phyloP scores from a whole-genome alignment of 2,329 filamentous ascomycete genomes.

The Paraphaeosphaeria minitans region DNA sequence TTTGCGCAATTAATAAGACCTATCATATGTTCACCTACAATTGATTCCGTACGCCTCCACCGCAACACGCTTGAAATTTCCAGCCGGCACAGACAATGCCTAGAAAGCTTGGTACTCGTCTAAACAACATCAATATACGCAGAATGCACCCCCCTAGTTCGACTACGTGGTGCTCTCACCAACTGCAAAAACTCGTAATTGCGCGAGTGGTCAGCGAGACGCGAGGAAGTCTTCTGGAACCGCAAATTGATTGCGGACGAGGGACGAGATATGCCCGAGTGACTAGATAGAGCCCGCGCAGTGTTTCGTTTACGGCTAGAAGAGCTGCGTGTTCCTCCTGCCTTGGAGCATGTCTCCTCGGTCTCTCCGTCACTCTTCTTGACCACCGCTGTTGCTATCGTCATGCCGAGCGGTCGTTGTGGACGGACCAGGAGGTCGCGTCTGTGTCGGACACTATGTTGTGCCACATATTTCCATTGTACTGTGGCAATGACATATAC shows the following conservation, averaged over 20 bases:
- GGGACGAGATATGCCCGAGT: slow-evolving; percentile 16
- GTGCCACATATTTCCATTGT: slow-evolving; percentile 23
- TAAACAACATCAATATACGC: slow-evolving; percentile 42
- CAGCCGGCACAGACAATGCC: slow-evolving; percentile 28
- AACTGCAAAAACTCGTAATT: slow-evolving; percentile 24
- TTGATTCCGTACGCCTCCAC: slow-evolving; percentile 37
- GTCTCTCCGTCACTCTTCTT: slow-evolving; percentile 11
- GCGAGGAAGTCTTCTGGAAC: slow-evolving; percentile 32
- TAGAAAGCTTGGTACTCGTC: slow-evolving; percentile 24
- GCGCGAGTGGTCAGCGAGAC: slow-evolving; percentile 17
- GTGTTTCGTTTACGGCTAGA: slow-evolving; percentile 25
- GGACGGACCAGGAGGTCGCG: slow-evolving; percentile 10
- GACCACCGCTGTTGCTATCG: slow-evolving; percentile 15
- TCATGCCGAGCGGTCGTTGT: slow-evolving; percentile 20
- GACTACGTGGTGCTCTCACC: slow-evolving; percentile 24
- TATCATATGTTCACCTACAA: slow-evolving; percentile 35
- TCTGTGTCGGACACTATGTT: slow-evolving; percentile 27
- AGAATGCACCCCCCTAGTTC: slow-evolving; percentile 28
- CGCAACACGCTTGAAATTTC: slow-evolving; percentile 27
- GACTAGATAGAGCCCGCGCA: slow-evolving; percentile 17
- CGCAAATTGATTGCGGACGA: slow-evolving; percentile 28
- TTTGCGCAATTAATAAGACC: slow-evolving; percentile 15
- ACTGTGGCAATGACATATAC: slow-evolving; percentile 24
- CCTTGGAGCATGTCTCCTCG: slow-evolving; percentile 18
- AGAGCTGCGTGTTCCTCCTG: slow-evolving; percentile 20